These are phyloP conservation scores for Melaleuca alternifolia DNA, from an alignment of 345 rosid genomes.

Conservation along the genomic window DNA sequence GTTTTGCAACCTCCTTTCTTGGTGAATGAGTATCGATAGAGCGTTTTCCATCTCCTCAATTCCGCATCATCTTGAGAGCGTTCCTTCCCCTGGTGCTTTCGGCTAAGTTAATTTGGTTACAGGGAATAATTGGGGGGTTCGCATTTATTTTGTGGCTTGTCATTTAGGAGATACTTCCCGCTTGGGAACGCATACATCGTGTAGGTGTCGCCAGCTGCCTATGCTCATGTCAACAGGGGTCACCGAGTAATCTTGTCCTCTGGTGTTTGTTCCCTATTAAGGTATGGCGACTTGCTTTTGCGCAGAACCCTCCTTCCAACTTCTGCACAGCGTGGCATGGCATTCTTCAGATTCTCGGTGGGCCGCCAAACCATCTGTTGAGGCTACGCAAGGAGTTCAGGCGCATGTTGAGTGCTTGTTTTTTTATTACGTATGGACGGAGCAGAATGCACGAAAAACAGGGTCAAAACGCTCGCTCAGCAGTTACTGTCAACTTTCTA, in stretches of 20 bases:
- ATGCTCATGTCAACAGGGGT: not conserved
- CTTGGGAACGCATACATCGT: not conserved
- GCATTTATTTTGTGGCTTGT: not conserved
- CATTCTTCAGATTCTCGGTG: not conserved
- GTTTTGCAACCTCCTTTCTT: too few species aligned
- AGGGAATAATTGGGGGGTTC: not conserved
- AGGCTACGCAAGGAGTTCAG: not conserved
- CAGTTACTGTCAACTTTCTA: not conserved
- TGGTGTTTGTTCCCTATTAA: not conserved
- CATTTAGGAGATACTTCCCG: not conserved
- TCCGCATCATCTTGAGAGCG: not conserved
- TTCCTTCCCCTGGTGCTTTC: not conserved
- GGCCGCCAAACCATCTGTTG: not conserved
- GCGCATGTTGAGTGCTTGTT: not conserved
- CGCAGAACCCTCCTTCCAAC: not conserved
- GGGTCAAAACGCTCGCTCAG: not conserved
- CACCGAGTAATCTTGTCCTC: not conserved
- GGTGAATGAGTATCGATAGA: not conserved
- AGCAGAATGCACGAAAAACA: not conserved
- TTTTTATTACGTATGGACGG: not conserved
- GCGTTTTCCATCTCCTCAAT: not conserved
- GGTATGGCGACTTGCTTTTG: not conserved
- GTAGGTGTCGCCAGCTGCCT: not conserved
- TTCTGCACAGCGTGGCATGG: not conserved
- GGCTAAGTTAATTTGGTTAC: not conserved